Evolutionary conservation across 2,329 filamentous ascomycete genomes (phyloP).

Genomic region (Aspergillus sp.): DNA sequence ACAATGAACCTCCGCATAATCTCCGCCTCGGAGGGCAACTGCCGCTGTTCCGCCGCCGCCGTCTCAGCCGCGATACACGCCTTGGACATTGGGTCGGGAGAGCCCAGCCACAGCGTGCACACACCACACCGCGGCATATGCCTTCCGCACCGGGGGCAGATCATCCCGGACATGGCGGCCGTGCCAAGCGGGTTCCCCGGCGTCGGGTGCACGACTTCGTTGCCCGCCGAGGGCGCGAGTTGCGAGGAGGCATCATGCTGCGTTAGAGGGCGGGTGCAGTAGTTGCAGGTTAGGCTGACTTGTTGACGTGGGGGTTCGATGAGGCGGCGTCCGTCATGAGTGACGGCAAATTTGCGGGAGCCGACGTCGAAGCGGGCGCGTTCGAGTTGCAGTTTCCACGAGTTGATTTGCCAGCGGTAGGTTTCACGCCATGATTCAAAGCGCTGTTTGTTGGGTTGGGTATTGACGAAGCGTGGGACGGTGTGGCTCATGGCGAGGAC

Average conservation of each 20-base stretch:
- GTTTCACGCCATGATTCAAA: constrained; percentile 65
- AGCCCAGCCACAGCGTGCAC: constrained; percentile 65
- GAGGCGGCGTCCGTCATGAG: constrained; percentile 54
- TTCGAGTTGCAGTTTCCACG: constrained; percentile 64
- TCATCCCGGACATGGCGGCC: constrained; percentile 51
- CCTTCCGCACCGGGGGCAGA: constrained; percentile 65
- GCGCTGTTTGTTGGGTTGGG: constrained; percentile 55
- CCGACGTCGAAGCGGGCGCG: constrained; percentile 64
- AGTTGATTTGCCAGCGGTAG: constrained; percentile 65
- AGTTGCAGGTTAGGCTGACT: constrained; percentile 62
- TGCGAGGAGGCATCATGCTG: constrained; percentile 45
- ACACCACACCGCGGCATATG: constrained; percentile 67
- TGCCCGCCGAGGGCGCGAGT: constrained; percentile 29
- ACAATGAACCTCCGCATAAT: constrained; percentile 60
- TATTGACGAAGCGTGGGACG: constrained; percentile 62
- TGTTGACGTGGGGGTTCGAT: constrained; percentile 57
- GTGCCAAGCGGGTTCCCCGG: constrained; percentile 42
- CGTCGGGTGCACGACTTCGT: constrained; percentile 42
- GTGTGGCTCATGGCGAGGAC: constrained; percentile 64
- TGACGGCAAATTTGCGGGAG: constrained; percentile 57
- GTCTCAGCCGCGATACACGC: constrained; percentile 42
- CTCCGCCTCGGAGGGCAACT: constrained; percentile 42
- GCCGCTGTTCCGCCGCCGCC: constrained; percentile 29
- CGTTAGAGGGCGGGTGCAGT: constrained; percentile 63
- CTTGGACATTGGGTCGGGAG: constrained; percentile 57